Evolutionary conservation across 139 green algal species (phyloP).

Genomic region (Coelastrella sp.): DNA sequence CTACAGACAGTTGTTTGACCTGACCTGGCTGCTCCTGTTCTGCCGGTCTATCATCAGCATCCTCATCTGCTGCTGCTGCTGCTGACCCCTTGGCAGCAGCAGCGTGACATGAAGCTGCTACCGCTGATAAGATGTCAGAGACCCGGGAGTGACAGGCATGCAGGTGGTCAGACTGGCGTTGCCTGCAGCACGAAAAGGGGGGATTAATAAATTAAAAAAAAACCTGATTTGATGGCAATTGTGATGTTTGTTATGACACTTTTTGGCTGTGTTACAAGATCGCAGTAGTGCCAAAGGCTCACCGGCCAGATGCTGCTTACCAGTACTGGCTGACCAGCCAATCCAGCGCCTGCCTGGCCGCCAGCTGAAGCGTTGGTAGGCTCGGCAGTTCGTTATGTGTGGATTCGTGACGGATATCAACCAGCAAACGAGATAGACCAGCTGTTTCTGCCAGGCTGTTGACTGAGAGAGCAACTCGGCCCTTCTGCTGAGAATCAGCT

Average conservation of each 20-base stretch:
- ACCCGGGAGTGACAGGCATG: conserved; percentile 22
- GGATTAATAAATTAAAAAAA: neutral
- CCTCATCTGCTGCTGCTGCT: conserved; percentile 23
- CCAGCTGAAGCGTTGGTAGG: conserved; percentile 73
- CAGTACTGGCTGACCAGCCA: conserved; percentile 84
- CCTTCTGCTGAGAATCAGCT: conserved; percentile 79
- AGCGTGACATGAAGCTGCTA: conserved; percentile 40
- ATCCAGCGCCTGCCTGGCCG: conserved; percentile 64
- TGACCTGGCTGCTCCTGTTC: conserved; percentile 14
- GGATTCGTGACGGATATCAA: conserved; percentile 85
- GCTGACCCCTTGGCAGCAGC: conserved; percentile 50
- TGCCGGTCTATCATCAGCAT: conserved; percentile 13
- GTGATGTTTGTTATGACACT: neutral
- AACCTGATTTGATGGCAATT: neutral
- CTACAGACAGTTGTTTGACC: too few species aligned
- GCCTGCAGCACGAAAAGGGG: conserved; percentile 41
- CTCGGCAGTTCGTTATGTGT: conserved; percentile 87
- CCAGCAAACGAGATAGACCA: conserved; percentile 80
- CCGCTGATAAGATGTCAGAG: conserved; percentile 38
- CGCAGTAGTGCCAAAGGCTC: neutral
- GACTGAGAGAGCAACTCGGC: conserved; percentile 75
- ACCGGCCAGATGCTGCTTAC: conserved; percentile 14
- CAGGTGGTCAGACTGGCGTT: conserved; percentile 63
- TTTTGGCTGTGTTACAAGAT: neutral
- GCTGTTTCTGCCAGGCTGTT: conserved; percentile 64